Percentiles rank a stretch among this genome's conserved stretches.
Conservation (phyloP, 1,139 yeast species). For the Pichia sp. region DNA sequence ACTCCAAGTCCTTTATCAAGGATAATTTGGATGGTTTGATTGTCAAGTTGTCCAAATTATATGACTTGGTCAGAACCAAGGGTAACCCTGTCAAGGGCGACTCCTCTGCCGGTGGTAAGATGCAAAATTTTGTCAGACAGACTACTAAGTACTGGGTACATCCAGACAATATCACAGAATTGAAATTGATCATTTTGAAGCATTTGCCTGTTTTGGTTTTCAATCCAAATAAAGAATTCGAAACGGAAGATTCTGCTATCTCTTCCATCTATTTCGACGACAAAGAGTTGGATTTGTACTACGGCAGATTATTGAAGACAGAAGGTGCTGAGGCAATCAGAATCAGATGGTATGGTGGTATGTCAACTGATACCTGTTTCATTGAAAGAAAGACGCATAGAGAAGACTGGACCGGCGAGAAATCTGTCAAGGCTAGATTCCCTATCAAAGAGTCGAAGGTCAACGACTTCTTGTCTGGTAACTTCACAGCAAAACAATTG, state of each 20-base stretch:
- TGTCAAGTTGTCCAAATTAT: conserved; percentile 81
- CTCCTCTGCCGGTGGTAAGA: conserved; percentile 93
- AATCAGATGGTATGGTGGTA: conserved; percentile 98
- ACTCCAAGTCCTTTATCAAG: conserved; percentile 91
- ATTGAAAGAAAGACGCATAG: conserved; percentile 97
- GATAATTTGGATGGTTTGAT: conserved; percentile 88
- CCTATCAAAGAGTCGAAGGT: conserved; percentile 87
- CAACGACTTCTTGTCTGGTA: conserved; percentile 77
- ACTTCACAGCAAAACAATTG: conserved; percentile 80
- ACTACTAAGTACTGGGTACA: conserved; percentile 99
- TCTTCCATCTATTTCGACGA: conserved; percentile 95
- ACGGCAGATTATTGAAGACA: conserved; percentile 89
- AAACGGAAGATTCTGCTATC: conserved; percentile 89
- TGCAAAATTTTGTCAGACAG: conserved; percentile 96
- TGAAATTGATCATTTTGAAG: conserved; percentile 84
- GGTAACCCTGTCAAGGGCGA: conserved; percentile 95
- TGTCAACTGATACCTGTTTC: conserved; percentile 86
- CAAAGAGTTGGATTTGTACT: conserved; percentile 80
- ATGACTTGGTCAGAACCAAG: conserved; percentile 89
- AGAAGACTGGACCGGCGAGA: conserved; percentile 99
- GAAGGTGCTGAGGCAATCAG: conserved; percentile 99
- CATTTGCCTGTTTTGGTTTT: conserved; percentile 95
- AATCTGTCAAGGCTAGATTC: conserved; percentile 95
- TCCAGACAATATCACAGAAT: conserved; percentile 97
- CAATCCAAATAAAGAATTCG: conserved; percentile 94